phyloP scores from a whole-genome alignment of 1,284 basidiomycete genomes.

The Ceratobasidium sp. region DNA sequence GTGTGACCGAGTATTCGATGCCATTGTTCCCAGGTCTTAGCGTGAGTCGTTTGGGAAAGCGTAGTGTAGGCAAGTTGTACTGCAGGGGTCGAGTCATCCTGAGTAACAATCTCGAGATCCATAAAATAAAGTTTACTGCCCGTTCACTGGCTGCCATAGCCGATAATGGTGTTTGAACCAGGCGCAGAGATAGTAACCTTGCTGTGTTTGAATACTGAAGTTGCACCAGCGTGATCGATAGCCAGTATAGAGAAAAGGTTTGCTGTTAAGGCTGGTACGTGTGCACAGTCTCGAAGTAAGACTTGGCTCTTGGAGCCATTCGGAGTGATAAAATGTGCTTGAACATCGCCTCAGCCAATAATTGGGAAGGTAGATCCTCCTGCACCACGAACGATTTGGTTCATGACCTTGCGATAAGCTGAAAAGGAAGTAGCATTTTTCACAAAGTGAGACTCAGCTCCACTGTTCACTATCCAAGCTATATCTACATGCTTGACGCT shows the following conservation, averaged over 20 bases:
- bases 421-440: background rate
- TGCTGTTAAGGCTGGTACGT: background rate
- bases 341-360: background rate
- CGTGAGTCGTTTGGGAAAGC: no score
- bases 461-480: background rate
- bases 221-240: background rate
- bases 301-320: background rate
- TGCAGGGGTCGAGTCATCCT: background rate
- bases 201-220: background rate
- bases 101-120: background rate
- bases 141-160: background rate
- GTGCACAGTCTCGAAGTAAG: background rate
- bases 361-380: background rate
- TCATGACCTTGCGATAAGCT: background rate
- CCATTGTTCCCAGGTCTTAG: slow-evolving; percentile 14
- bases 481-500: background rate
- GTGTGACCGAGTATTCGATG: slow-evolving; percentile 9
- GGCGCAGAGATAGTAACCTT: background rate
- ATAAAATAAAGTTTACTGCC: background rate
- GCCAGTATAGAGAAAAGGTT: background rate
- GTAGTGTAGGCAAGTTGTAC: background rate
- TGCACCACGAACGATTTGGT: background rate
- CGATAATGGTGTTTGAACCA: background rate
- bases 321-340: background rate
- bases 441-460: background rate